These are phyloP conservation scores for Sugiyamaella lignohabitans DNA, from an alignment of 805 yeast species.

Conservation along the genomic window DNA sequence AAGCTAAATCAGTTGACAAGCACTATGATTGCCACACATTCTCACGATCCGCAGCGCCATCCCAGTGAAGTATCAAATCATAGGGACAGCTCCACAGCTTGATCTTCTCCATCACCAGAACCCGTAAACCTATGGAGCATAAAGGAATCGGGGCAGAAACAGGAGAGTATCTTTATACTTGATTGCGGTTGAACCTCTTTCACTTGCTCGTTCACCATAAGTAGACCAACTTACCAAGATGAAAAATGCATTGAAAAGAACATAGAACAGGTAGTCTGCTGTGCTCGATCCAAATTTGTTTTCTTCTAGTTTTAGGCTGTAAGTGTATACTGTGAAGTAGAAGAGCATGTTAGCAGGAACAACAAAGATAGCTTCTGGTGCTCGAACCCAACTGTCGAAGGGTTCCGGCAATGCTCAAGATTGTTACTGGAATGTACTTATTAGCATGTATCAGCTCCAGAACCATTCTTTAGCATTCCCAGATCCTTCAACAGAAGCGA, in stretches of 20 bases:
- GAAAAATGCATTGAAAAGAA: constrained; percentile 17
- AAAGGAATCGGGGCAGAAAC: constrained; percentile 30
- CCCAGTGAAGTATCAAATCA: constrained; percentile 23
- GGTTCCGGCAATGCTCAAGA: too few species aligned
- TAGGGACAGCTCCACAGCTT: constrained; percentile 18
- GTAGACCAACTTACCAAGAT: constrained; percentile 20
- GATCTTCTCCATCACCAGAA: constrained; percentile 33
- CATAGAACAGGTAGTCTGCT: constrained; percentile 24
- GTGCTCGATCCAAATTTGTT: constrained; percentile 16
- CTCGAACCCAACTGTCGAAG: too few species aligned
- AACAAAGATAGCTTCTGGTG: too few species aligned
- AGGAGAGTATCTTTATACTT: constrained; percentile 23
- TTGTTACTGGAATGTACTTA: not conserved
- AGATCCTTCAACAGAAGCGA: too few species aligned
- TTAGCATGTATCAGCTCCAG: not conserved
- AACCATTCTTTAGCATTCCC: not conserved
- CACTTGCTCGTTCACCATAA: too few species aligned
- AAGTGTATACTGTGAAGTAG: constrained; percentile 16
- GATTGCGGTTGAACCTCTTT: not conserved
- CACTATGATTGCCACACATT: constrained; percentile 7
- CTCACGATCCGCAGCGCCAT: constrained; percentile 21
- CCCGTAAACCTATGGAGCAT: constrained; percentile 28
- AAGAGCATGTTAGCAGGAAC: not conserved
- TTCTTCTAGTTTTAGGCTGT: constrained; percentile 19
- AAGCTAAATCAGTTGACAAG: too few species aligned